Percentiles rank a stretch among this genome's conserved stretches.
phyloP scores from a whole-genome alignment of 2,329 filamentous ascomycete genomes.

The Purpureocillium lavendulum region DNA sequence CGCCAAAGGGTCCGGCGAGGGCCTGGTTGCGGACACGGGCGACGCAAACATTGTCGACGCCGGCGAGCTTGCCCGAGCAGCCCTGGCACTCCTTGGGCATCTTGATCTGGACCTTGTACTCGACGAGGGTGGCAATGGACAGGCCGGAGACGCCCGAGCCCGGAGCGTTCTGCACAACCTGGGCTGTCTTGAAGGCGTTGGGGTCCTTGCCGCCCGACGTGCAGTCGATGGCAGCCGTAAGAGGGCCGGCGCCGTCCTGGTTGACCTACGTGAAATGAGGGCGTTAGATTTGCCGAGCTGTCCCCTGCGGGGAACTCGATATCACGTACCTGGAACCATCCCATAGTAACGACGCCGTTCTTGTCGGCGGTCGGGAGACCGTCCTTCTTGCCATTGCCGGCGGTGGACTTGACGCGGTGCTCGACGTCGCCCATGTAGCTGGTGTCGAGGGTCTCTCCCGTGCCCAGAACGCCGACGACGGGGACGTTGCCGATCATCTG shows the following conservation, averaged over 20 bases:
- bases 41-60: conserved; percentile 53
- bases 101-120: conserved; percentile 57
- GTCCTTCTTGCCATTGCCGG: conserved; percentile 40
- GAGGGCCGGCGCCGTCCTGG: conserved; percentile 59
- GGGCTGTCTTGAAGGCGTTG: conserved; percentile 49
- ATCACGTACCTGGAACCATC: conserved; percentile 44
- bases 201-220: conserved; percentile 55
- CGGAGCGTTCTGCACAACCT: conserved; percentile 53
- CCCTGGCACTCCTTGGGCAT: conserved; percentile 57
- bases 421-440: conserved; percentile 18
- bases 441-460: too few species aligned
- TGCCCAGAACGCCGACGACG: conserved; percentile 8
- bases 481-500: conserved; percentile 16
- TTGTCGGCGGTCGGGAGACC: conserved; percentile 54
- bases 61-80: conserved; percentile 50
- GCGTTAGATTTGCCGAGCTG: not conserved
- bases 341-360: conserved; percentile 53
- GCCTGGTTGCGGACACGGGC: conserved; percentile 52
- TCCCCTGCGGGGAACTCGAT: too few species aligned
- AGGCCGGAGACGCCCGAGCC: conserved; percentile 47
- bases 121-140: conserved; percentile 49
- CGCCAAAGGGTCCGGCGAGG: conserved; percentile 53
- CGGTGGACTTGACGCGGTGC: too few species aligned
- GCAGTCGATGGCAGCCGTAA: conserved; percentile 50
- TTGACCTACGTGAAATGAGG: conserved; percentile 45